Evolutionary conservation across 306 rosid genomes (phyloP).

Genomic region (Glycine soja): DNA sequence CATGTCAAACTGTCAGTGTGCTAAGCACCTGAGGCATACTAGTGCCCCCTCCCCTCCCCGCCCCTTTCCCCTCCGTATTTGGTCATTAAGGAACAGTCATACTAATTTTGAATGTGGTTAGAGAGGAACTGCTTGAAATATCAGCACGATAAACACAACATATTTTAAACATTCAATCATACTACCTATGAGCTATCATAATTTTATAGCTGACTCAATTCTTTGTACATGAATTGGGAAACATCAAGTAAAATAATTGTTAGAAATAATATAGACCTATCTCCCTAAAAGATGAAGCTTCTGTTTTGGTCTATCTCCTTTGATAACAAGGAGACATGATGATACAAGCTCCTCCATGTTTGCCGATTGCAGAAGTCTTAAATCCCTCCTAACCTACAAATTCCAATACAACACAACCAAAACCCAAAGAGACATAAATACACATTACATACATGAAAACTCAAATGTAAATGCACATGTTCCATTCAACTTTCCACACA

Average conservation of each 20-base stretch:
- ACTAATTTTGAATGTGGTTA: no score
- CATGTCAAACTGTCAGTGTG: no score
- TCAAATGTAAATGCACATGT: slow-evolving; percentile 7
- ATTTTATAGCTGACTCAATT: slow-evolving; percentile 2
- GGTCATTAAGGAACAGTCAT: no score
- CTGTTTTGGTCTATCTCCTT: slow-evolving; percentile 78
- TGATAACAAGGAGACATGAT: slow-evolving; percentile 71
- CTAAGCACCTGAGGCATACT: no score
- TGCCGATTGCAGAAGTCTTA: slow-evolving; percentile 64
- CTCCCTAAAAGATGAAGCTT: slow-evolving; percentile 82
- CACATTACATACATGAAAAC: slow-evolving; percentile 1
- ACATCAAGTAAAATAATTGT: background rate
- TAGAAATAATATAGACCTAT: slow-evolving; percentile 46
- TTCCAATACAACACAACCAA: slow-evolving; percentile 2
- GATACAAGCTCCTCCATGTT: slow-evolving; percentile 75
- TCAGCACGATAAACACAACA: background rate
- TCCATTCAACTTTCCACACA: background rate
- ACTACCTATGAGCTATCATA: background rate
- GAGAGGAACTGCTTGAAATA: no score
- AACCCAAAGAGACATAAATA: slow-evolving; percentile 11
- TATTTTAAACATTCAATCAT: slow-evolving; percentile 17
- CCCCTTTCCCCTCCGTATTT: no score
- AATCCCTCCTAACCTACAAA: slow-evolving; percentile 81
- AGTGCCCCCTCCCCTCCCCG: no score
- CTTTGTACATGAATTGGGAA: background rate